These are phyloP conservation scores for Penicillium turbatum DNA, from an alignment of 495 filamentous ascomycete species.

Conservation along the genomic window DNA sequence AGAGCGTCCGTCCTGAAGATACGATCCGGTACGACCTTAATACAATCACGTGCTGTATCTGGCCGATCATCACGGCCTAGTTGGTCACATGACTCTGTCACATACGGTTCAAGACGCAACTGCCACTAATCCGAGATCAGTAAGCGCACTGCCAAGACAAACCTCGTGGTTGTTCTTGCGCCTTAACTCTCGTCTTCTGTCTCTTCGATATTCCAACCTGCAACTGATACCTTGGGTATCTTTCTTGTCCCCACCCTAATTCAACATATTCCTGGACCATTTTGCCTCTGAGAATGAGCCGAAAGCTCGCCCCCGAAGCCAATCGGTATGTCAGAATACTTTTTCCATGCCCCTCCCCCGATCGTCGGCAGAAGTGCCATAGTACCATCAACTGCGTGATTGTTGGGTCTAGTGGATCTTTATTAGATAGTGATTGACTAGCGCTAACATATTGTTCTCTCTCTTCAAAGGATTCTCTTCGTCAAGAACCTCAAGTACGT, in stretches of 20 bases:
- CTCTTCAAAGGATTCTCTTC: conserved; percentile 75
- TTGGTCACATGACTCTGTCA: conserved; percentile 12
- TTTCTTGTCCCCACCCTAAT: conserved; percentile 15
- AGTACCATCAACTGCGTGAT: neutral
- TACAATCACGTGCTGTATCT: conserved; percentile 12
- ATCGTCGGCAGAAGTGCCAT: conserved; percentile 13
- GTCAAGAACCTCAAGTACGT: conserved; percentile 93
- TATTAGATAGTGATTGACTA: conserved; percentile 17
- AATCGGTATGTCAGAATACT: conserved; percentile 65
- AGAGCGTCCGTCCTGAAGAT: conserved; percentile 17
- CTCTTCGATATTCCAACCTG: conserved; percentile 13
- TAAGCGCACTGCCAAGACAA: conserved; percentile 23
- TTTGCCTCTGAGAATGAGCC: conserved; percentile 46
- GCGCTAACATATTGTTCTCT: conserved; percentile 10
- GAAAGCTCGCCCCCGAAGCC: conserved; percentile 92
- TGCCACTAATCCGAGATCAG: conserved; percentile 32
- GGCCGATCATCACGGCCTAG: conserved; percentile 2
- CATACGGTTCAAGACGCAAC: conserved; percentile 2
- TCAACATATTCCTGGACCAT: conserved; percentile 6
- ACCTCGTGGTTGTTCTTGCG: conserved; percentile 21
- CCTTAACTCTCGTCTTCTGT: conserved; percentile 14
- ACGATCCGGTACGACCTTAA: conserved; percentile 10
- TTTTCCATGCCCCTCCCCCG: conserved; percentile 34
- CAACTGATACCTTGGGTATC: conserved; percentile 30
- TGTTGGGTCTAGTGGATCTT: neutral